Base-by-base conservation (phyloP, 2,329 filamentous ascomycete species). In the Onygenales sp. region DNA sequence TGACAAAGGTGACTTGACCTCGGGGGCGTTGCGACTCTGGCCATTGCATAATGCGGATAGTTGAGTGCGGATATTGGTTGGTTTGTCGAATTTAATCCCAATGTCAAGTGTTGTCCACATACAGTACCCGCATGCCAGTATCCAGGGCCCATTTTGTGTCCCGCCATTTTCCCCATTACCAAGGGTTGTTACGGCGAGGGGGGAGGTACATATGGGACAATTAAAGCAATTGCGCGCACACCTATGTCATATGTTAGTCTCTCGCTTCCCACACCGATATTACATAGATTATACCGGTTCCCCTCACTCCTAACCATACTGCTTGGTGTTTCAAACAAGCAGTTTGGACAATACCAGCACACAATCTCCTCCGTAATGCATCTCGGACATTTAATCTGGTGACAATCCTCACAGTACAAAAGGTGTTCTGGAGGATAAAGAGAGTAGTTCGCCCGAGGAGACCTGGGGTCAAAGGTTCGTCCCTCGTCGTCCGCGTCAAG, bases 401-500 rank as follows among this genome's bases (percentile, higher is more conserved):
- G 89, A 69, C 93, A 98, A 68, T 97, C 93, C 67, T 95, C 92
- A 75, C 93, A 98, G 74, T 95, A 98, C 42, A 97, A 80, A 31
- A 98, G 81, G 66, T 96, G 85, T 65, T 97, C 92, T 44, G 96
- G 83, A 0, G 93, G 92, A 65, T 92, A 96, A 34, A 98, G 77
- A 59, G 89, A 91, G 76, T 89, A 97, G 68, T 90, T 93, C 54
- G 93, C 87, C 39, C 91, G 85, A 13, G 87, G 82, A 56, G 85
- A 84, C 62, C 87, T 84, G 2, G 93, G 90, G 66, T 98, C 87
- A 69, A 98, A 95, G 3, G 88, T 86, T 57, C 80, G 78, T 54
- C 88, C 87, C 59, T 89, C 86, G 55, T 87, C 84, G 49, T 88
- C 84, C 32, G 80, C 73, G 42, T 68, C 64, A 6, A 69, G 63